Evolutionary conservation across 1,139 yeast genomes (phyloP).

Genomic region (Suhomyces terraborum): DNA sequence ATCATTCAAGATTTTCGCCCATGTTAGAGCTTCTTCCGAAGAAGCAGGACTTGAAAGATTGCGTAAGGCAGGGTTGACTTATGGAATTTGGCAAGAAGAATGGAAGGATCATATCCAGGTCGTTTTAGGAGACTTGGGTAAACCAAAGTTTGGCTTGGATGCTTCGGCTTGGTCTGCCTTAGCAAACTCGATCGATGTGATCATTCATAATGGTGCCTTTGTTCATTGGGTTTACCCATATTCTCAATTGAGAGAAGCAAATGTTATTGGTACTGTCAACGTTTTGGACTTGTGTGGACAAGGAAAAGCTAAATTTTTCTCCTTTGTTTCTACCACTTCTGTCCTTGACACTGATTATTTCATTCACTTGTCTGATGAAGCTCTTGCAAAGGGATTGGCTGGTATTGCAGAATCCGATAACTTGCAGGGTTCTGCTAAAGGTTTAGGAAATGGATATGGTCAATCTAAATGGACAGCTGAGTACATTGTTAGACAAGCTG

Average conservation of each 20-base stretch:
- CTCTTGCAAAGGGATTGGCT: constrained; percentile 59
- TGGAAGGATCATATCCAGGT: constrained; percentile 64
- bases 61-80: constrained; percentile 73
- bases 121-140: constrained; percentile 81
- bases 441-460: constrained; percentile 92
- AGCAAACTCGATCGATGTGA: constrained; percentile 66
- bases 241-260: constrained; percentile 85
- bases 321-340: constrained; percentile 95
- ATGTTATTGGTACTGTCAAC: constrained; percentile 84
- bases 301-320: constrained; percentile 84
- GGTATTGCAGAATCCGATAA: constrained; percentile 86
- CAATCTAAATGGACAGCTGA: constrained; percentile 99
- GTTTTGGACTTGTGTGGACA: constrained; percentile 74
- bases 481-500: constrained; percentile 83
- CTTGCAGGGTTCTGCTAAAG: constrained; percentile 74
- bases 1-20: constrained; percentile 70
- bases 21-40: constrained; percentile 80
- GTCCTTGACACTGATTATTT: constrained; percentile 83
- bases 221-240: constrained; percentile 99
- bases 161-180: constrained; percentile 59
- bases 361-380: constrained; percentile 72
- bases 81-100: constrained; percentile 78
- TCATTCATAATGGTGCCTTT: constrained; percentile 94
- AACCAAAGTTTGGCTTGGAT: constrained; percentile 69
- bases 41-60: constrained; percentile 75